Base-by-base conservation (phyloP, 2,329 filamentous ascomycete genomes). In the Arachnomyces sp. region DNA sequence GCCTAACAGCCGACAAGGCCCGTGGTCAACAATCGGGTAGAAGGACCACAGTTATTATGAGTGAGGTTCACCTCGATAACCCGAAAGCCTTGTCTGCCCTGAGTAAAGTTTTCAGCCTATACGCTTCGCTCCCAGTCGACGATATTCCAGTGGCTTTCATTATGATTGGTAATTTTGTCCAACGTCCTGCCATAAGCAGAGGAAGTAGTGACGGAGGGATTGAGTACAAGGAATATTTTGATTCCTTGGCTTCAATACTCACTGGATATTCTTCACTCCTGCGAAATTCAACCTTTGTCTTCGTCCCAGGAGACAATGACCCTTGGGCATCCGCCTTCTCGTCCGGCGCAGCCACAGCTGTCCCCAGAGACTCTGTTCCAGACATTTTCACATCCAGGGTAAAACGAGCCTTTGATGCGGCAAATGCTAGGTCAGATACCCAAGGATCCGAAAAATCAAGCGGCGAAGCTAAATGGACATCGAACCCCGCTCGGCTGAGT, bases 201-300 rank as follows among this genome's bases (percentile, higher is more conserved):
- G 78, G 80, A 17, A 82, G 79, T 29, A 82, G 76, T 32, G 81
- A 83, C 16, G 86, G 86, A 29, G 89, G 85, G 61, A 89, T 96
- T 51, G 88, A 94, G 65, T 96, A 95, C 68, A 96, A 96, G 67
- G 92, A 96, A 64, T 83, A 85, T 59, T 95, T 96, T 60, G 88
- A 98, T 64, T 78, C 81, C 7, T 75, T 98, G 9, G 90, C 92
- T 3, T 80, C 82, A 2, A 75, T 86, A 1, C 73, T 98, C 4
- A 74, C 85, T 6, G 88, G 96, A 50, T 96, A 87, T 55, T 86
- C 87, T 3, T 73, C 76, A 1, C 74, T 98, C 11, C 74, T 96
- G 32, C 82, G 83, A 42, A 75, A 77, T 17, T 82, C 85, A 4
- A 90, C 85, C 0, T 95, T 96, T 59, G 72, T 95, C 25, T 95